Evolutionary conservation across 352 stramenopile genomes (phyloP), one percentile per base, ranked within the genome.

Genomic region (Globisporangium takayamanum): DNA sequence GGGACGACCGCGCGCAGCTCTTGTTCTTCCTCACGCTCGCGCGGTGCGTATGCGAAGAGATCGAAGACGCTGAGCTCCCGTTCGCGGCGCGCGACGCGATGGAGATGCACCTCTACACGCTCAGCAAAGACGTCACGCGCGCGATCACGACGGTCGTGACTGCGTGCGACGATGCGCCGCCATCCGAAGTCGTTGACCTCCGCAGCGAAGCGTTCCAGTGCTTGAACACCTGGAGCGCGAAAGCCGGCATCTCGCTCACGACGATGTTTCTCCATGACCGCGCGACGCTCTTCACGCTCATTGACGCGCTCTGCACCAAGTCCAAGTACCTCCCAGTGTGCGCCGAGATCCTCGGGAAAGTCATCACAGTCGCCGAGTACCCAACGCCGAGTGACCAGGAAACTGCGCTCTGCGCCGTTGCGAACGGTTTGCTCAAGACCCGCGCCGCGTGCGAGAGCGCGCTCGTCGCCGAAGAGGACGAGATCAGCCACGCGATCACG

Each of bases 81-180:
- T 90, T 87, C 56, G 61, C 63, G 10, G 73, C 71, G 36, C 85
- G 80, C 18, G 80, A 90, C 46, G 74, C 78, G 5, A 88, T 87
- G 74, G 80, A 88, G 47, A 51, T 78, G 67, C 64, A 80, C 22
- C 62, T 90, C 5, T 64, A 60, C 4, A 55, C 57, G 22, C 47
- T 87, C 39, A 86, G 80, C 53, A 63, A 52, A 48, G 67, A 79
- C 7, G 54, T 88, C 12, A 65, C 84, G 14, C 59, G 62, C 28
- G 56, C 84, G 15, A 72, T 85, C 4, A 71, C 72, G n/a, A 72
- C 80, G 18, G 72, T 89, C 28, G 54, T 86, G 28, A 60, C 74
- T 11, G 76, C 66, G 3, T 25, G 52, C 25, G 68, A 76, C 55
- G 60, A 72, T 2, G 63, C 46, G 16, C 63, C 57, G 37, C 48